These are phyloP conservation scores for Nicotiana otophora DNA, from an alignment of 257 asterid species.

Conservation along the genomic window DNA sequence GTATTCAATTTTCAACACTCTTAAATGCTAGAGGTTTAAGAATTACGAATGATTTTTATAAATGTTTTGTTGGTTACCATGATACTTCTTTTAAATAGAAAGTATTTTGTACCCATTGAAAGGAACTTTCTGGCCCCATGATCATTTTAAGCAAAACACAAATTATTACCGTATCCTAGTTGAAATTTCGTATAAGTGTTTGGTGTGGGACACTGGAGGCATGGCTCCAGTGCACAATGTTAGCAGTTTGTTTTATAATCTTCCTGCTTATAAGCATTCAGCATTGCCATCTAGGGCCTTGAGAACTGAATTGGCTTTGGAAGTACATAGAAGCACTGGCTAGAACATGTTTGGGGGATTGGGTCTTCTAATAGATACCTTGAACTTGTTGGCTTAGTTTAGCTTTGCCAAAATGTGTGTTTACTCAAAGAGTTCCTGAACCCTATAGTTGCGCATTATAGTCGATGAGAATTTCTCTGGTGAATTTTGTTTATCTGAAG, in stretches of 20 bases:
- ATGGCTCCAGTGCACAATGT: neutral
- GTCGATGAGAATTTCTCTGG: neutral
- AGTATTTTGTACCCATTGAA: neutral
- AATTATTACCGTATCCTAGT: neutral
- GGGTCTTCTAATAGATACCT: neutral
- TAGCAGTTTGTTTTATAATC: neutral
- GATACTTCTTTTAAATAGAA: neutral
- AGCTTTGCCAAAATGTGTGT: neutral
- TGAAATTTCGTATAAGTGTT: neutral
- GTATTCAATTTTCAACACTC: neutral
- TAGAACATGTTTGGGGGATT: neutral
- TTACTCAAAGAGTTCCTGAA: neutral
- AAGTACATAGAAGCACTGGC: neutral
- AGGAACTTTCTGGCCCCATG: neutral
- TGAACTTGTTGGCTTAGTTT: neutral
- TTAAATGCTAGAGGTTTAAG: neutral
- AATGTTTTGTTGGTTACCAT: neutral
- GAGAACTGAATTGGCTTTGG: neutral
- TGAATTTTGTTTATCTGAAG: conserved; percentile 22
- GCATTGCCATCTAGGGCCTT: neutral
- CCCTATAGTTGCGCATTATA: neutral
- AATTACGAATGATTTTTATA: neutral
- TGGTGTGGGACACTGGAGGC: neutral
- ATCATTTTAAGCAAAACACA: neutral
- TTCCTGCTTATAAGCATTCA: neutral